Evolutionary conservation across 73 alveolate genomes (phyloP), one percentile per base, ranked within the genome.

Genomic region (Paramecium biaurelia): DNA sequence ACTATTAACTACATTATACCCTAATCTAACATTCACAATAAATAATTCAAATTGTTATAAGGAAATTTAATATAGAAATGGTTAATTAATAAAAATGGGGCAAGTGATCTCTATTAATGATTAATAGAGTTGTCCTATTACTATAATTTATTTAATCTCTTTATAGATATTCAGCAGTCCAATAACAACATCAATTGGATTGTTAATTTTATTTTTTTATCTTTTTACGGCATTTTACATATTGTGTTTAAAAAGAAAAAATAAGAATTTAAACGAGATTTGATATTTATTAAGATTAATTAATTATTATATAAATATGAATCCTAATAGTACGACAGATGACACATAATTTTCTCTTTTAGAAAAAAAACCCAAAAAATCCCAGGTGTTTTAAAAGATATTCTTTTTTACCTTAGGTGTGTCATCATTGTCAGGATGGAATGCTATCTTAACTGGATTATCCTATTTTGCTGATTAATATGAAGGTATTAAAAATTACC

Each of bases 361-460:
- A 1, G 87, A 74, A 23, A 34, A 74, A 21, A 74, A 79, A 11
- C 74, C 70, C 0, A 79, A 79, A 23, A 79, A 79, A 72, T 32
- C 59, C 0, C 53, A 79, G 14, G 0, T 26, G n/a, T 79, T 79
- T 18, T 47, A 70, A 32, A 88, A 68, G 72, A 68, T 63, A 23
- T 70, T 79, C 84, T 88, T 88, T 30, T 76, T 88, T 38, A 70
- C 53, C 7, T 70, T 88, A 28, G 93, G 93, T 42, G 86, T 88
- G 30, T 76, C 93, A 43, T 88, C 93, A 21, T 26, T 88, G 23
- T 76, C 93, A 37, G 93, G 93, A 42, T 88, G 93, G 93, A 88
- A 70, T 88, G 93, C 93, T 10, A 70, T 88, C 63, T 43, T 88
- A 30, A 70, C 93, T 68, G 93, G 90, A 5, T 70, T 88, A 32